Evolutionary conservation across 2,329 filamentous ascomycete species (phyloP), one percentile per base, ranked within the genome.

Genomic region (Ophiostoma pallidulum): DNA sequence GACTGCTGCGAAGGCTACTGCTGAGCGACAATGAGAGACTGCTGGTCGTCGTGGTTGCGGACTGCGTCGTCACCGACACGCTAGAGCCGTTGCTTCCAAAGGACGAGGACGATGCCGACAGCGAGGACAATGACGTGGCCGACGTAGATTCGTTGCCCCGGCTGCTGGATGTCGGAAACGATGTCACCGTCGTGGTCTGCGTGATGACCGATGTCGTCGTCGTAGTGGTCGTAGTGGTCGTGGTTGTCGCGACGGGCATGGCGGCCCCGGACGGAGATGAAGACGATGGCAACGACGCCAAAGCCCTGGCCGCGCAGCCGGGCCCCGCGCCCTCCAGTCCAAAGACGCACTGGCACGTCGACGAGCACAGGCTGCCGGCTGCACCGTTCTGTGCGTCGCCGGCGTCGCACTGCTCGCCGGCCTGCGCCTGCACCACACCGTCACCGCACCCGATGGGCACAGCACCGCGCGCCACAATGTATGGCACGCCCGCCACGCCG

Each of bases 391-490:
- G 31, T 13, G 31, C 3, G 1, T 48, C 35, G 1, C 65, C 65
- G 42, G 64, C 60, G 45, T 70, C 67, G 36, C 67, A 70, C 41
- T 69, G 65, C 53, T 70, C 67, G 12, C 62, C 62, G 37, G 62
- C 54, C 28, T 48, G 43, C 2, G 55, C 22, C 22, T 68, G 59
- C 29, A 62, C 61, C 2, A 56, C 56, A 22, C 66, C 64, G 46
- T 70, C 59, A 28, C 67, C 67, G 40, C 67, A 70, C 18, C 64
- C 66, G 10, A 62, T 53, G 4, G 66, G 66, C 3, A 63, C 66
- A 8, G 62, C 66, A 8, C 66, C 66, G 37, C 66, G 64, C 19
- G 66, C 64, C 40, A 69, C 60, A 48, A 70, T 67, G 49, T 69
- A 70, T 28, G 67, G 66, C 14, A 69, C 58, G 20, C 67, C 67